These are phyloP conservation scores for Melampsora larici-populina DNA, from an alignment of 1,284 basidiomycete species.

Conservation along the genomic window DNA sequence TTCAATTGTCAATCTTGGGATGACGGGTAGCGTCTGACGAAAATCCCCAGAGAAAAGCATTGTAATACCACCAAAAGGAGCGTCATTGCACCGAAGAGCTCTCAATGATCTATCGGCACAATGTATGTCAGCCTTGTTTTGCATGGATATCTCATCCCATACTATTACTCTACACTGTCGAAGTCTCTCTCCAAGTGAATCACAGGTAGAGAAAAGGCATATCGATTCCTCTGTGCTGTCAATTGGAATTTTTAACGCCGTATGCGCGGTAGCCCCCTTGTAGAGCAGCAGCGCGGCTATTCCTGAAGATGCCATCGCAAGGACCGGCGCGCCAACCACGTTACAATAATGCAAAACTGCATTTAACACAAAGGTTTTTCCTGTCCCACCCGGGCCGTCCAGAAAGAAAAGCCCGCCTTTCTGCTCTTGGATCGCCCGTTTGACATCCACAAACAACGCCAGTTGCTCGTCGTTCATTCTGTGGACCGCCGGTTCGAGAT, in stretches of 20 bases:
- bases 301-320: background rate
- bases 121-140: background rate
- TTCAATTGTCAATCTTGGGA: background rate
- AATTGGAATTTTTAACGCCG: slow-evolving; percentile 1
- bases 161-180: background rate
- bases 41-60: slow-evolving; percentile 19
- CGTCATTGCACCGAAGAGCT: background rate
- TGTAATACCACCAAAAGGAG: slow-evolving; percentile 8
- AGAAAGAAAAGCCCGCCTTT: background rate
- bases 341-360: background rate
- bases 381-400: too few species aligned
- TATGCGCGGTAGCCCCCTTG: background rate
- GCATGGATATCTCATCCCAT: slow-evolving; percentile 12
- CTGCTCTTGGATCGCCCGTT: too few species aligned
- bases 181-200: background rate
- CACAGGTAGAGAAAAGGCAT: background rate
- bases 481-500: too few species aligned
- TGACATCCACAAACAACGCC: too few species aligned
- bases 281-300: background rate
- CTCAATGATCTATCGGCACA: background rate
- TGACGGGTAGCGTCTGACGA: too few species aligned
- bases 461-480: too few species aligned
- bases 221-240: background rate
- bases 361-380: slow-evolving; percentile 15
- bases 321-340: too few species aligned